Conservation (phyloP, 2,329 filamentous ascomycete genomes). For the Tolypocladium sp. region DNA sequence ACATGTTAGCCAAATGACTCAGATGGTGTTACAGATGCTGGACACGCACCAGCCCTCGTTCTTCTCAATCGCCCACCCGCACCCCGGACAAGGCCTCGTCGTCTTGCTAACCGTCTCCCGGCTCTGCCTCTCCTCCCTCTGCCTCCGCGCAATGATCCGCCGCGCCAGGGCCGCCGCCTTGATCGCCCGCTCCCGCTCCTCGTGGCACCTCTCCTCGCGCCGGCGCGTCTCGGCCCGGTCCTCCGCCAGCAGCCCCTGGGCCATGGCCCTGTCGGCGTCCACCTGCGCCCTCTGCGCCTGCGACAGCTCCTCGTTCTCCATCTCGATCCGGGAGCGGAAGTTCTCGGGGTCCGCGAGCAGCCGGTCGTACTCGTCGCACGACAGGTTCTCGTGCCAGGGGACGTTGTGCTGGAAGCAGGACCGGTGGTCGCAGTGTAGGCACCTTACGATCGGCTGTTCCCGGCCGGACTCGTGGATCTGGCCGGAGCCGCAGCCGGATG, state of each 20-base stretch:
- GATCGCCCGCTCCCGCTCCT: too few species aligned
- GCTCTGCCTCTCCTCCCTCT: neutral
- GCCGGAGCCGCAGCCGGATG: neutral
- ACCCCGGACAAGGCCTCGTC: neutral
- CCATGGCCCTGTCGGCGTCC: neutral
- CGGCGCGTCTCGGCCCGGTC: too few species aligned
- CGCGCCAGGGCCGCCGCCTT: neutral
- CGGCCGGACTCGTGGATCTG: neutral
- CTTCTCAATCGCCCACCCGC: neutral
- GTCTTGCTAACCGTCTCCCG: neutral
- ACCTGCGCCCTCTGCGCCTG: neutral
- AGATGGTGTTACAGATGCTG: too few species aligned
- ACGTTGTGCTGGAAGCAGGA: neutral
- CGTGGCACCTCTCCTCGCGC: too few species aligned
- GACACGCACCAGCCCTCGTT: neutral
- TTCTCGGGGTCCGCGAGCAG: neutral
- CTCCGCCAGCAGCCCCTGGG: too few species aligned
- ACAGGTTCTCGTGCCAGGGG: neutral
- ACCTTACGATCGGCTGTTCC: neutral
- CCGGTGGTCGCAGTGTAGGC: neutral
- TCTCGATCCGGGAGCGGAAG: neutral
- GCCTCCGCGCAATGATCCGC: neutral
- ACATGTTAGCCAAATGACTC: too few species aligned
- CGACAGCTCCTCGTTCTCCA: neutral
- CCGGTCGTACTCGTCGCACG: neutral